These are phyloP conservation scores for Phytophthora tentaculata DNA, from an alignment of 352 stramenopile species.

Conservation along the genomic window DNA sequence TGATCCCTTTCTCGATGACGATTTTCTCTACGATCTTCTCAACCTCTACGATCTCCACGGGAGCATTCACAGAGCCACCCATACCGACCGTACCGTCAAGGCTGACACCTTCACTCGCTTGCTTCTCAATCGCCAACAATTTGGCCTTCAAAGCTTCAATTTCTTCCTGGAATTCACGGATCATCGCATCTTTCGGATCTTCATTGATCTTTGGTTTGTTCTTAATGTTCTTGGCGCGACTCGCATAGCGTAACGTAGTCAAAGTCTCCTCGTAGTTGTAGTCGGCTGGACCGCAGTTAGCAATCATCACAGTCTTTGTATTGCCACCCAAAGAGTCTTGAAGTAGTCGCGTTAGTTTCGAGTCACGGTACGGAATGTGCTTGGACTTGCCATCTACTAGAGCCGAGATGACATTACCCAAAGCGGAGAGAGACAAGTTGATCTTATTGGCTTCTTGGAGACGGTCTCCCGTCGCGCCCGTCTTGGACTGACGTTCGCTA, in stretches of 20 bases:
- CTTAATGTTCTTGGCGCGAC: conserved; percentile 99
- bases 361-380: conserved; percentile 91
- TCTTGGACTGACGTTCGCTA: conserved; percentile 81
- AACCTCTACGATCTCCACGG: conserved; percentile 62
- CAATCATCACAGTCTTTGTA: conserved; percentile 98
- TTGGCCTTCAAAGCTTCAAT: conserved; percentile 94
- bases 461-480: conserved; percentile 67
- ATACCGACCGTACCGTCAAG: conserved; percentile 2
- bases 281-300: conserved; percentile 96
- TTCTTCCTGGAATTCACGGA: conserved; percentile 97
- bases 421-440: conserved; percentile 77
- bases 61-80: conserved; percentile 4
- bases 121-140: conserved; percentile 60
- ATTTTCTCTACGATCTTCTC: conserved; percentile 88
- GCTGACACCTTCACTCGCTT: conserved; percentile 32
- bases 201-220: conserved; percentile 99
- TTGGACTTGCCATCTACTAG: conserved; percentile 89
- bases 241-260: conserved; percentile 96
- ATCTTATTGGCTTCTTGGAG: conserved; percentile 87
- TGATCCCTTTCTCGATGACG: conserved; percentile 85
- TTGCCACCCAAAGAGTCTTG: conserved; percentile 98
- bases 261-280: conserved; percentile 98
- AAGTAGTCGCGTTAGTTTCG: conserved; percentile 97
- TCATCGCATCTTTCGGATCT: conserved; percentile 98
- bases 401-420: conserved; percentile 89